phyloP scores from a whole-genome alignment of 2,329 filamentous ascomycete species.

The Beauveria sp. region DNA sequence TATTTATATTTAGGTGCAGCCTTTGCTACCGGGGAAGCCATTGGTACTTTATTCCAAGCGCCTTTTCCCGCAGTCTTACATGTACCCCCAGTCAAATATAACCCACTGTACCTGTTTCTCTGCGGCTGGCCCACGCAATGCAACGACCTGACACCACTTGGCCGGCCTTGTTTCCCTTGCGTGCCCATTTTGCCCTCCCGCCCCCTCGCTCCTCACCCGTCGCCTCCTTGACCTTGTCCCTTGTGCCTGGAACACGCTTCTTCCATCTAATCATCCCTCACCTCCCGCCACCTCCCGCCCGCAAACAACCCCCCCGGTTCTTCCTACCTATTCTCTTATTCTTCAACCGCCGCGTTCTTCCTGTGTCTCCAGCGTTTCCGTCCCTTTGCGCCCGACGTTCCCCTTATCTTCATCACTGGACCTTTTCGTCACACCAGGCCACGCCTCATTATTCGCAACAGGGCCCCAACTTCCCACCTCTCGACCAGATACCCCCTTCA shows the following conservation, averaged over 20 bases:
- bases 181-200: background rate
- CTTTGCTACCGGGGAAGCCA: background rate
- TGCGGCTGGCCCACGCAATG: background rate
- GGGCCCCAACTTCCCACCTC: background rate
- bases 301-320: background rate
- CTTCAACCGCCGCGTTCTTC: background rate
- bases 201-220: background rate
- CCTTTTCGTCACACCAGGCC: background rate
- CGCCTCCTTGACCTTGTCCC: background rate
- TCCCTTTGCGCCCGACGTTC: background rate
- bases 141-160: conserved; percentile 1
- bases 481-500: background rate
- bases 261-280: background rate
- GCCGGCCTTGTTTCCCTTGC: background rate
- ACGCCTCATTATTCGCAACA: background rate
- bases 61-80: background rate
- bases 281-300: background rate
- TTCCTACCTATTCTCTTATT: background rate
- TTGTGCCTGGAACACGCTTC: background rate
- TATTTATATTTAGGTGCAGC: background rate
- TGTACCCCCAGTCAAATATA: background rate
- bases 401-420: background rate
- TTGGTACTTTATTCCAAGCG: background rate
- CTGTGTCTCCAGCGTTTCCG: background rate
- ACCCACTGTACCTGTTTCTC: background rate